Base-by-base conservation (phyloP, 1,284 basidiomycete genomes). In the Cronartium quercuum region DNA sequence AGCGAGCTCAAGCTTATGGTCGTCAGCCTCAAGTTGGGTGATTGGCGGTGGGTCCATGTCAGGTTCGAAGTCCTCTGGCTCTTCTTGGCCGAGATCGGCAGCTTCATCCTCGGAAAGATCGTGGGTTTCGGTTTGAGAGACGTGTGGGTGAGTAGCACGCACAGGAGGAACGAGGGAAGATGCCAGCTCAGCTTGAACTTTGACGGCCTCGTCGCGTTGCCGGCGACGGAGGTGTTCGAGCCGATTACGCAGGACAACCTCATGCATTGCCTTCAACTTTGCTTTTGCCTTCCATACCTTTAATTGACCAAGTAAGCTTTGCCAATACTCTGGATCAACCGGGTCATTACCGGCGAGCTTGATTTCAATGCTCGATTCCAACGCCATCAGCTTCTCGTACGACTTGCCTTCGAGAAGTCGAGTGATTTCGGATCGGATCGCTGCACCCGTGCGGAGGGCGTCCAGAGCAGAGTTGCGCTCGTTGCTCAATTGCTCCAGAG, bases 271-370 rank as follows among this genome's bases (percentile, higher is more conserved):
- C 80, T 92, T 91, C 64, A 99, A 86, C 79, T 94, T 94, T 7
- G 92, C 90, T 84, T 96, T 96, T n/a, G 96, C 91, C 82, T 97
- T 97, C 90, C 92, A 96, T 0, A 98, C 94, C n/a, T 96, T 85
- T 55, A 98, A 84, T 81, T 92, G 94, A 82, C 92, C 91, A 76
- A 98, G 83, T 6, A 98, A 84, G 47, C 88, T 86, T 82, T 98
- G 95, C 96, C 96, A 99, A 81, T 98, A 99, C 82, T 99, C 96
- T 13, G 89, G 90, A 82, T 99, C 96, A 51, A 98, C 87, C 0
- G 94, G 93, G 82, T 98, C 94, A 40, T 92, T 92, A 76, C 92
- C 92, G 0, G 86, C 85, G 0, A 98, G 86, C 83, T 98, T 98
- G 66, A 86, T 86, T 79, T 93, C 91, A 15, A 98, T 90, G 79